These are phyloP conservation scores for Ajuga reptans DNA, from an alignment of 305 asterid genomes.

Conservation along the genomic window DNA sequence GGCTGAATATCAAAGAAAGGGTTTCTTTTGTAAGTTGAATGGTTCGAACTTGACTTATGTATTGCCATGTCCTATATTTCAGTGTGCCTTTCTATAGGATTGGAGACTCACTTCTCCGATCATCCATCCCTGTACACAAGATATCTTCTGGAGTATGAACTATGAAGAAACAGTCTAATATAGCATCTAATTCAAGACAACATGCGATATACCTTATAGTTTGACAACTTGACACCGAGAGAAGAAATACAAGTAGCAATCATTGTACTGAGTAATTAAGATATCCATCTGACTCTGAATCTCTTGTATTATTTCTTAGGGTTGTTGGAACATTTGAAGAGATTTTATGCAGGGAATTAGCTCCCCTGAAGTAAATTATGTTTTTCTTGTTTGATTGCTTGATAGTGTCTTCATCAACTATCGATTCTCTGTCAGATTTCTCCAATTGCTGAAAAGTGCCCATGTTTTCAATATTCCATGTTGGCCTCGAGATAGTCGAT, in stretches of 20 bases:
- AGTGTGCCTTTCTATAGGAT: constrained; percentile 7
- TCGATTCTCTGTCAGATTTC: background rate
- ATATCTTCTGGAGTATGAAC: background rate
- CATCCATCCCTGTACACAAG: background rate
- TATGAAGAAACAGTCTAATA: background rate
- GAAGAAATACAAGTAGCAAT: constrained; percentile 6
- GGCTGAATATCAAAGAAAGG: constrained; percentile 71
- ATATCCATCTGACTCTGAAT: constrained; percentile 8
- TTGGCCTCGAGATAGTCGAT: constrained; percentile 3
- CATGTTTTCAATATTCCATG: background rate
- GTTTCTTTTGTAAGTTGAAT: constrained; percentile 63
- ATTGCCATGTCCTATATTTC: constrained; percentile 3
- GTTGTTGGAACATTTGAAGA: constrained; percentile 8
- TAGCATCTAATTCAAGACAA: background rate
- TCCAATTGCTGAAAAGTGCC: background rate
- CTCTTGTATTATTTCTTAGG: constrained; percentile 5
- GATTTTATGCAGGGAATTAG: background rate
- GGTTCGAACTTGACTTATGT: constrained; percentile 8
- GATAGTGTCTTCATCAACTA: background rate
- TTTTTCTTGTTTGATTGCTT: background rate
- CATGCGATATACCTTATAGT: background rate
- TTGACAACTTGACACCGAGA: constrained; percentile 5
- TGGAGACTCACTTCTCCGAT: constrained; percentile 2
- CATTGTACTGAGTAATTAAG: background rate
- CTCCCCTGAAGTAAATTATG: background rate